phyloP scores from a whole-genome alignment of 1,284 basidiomycete species.

The Fistulina hepatica region DNA sequence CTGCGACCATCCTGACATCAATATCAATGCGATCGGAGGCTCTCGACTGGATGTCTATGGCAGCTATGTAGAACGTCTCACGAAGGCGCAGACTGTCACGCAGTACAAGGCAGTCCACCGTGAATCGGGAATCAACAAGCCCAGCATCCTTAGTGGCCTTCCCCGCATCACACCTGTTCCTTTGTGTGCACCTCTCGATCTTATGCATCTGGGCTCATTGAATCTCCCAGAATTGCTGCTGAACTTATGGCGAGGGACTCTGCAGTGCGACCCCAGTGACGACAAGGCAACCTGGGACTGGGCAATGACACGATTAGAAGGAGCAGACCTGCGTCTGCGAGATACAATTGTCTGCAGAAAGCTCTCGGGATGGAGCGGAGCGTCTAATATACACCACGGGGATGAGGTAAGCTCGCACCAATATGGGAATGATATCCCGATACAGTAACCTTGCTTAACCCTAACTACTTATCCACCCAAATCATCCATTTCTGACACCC shows the following conservation, averaged over 20 bases:
- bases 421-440: too few species aligned
- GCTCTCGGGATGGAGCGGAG: too few species aligned
- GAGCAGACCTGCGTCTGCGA: too few species aligned
- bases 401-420: too few species aligned
- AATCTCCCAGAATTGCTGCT: conserved; percentile 23
- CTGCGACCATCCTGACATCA: conserved; percentile 9
- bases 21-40: conserved; percentile 6
- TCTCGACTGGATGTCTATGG: conserved; percentile 8
- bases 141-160: conserved; percentile 12
- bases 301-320: too few species aligned
- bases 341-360: too few species aligned
- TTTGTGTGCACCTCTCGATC: conserved; percentile 17
- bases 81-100: conserved; percentile 6
- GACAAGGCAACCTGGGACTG: too few species aligned
- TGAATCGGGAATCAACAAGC: conserved; percentile 15
- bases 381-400: too few species aligned
- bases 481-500: conserved; percentile 15
- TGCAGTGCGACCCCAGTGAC: conserved; percentile 15
- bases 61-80: conserved; percentile 5
- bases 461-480: too few species aligned
- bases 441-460: too few species aligned
- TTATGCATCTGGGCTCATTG: conserved; percentile 23
- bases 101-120: conserved; percentile 10
- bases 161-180: conserved; percentile 14
- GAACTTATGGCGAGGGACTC: conserved; percentile 19